Percentiles rank a stretch among this genome's conserved stretches.
Evolutionary conservation across 345 rosid species (phyloP).

Genomic region (Brassica napus): Da-Ae NC_063438.1:1209501-1210000

Average conservation of each 20-base stretch:
- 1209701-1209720: slow-evolving; percentile 78
- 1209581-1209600: slow-evolving; percentile 2
- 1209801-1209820: not conserved
- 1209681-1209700: slow-evolving; percentile 77
- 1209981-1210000: slow-evolving; percentile 29
- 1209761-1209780: not conserved
- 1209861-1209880: too few species aligned
- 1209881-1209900: too few species aligned
- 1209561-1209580: not conserved
- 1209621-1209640: slow-evolving; percentile 86
- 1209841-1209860: too few species aligned
- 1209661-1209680: slow-evolving; percentile 91
- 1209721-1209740: slow-evolving; percentile 14
- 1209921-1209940: slow-evolving; percentile 33
- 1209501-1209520: slow-evolving; percentile 93
- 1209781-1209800: not conserved
- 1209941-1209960: slow-evolving; percentile 62
- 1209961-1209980: slow-evolving; percentile 56
- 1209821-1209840: not conserved
- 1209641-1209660: slow-evolving; percentile 88
- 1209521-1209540: slow-evolving; percentile 41
- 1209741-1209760: slow-evolving; percentile 8
- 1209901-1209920: too few species aligned
- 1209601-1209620: slow-evolving; percentile 60
- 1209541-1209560: not conserved